Evolutionary conservation across 495 filamentous ascomycete species (phyloP), one percentile per base, ranked within the genome.

Genomic region (Aspergillus conjunctus): DNA sequence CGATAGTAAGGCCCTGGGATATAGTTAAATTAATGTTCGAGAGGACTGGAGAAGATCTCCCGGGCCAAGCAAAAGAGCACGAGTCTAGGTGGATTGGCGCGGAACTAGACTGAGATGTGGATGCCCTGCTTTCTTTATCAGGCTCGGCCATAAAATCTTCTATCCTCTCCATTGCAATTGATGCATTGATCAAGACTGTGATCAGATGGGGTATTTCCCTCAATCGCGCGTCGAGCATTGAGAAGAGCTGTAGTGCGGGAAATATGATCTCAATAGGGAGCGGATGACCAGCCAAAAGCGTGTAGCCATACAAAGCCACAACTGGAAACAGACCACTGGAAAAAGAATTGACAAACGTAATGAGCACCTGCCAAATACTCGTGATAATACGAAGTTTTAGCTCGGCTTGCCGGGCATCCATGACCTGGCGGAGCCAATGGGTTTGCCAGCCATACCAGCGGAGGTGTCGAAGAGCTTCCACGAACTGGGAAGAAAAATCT

Each of bases 371-470:
- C 75, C 85, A 87, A 7, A 92, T 58, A 51, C 79, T 84, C 1
- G 87, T 85, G 3, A 87, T 71, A n/a, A 93, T 76, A 12, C 86
- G 81, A 14, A 88, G 73, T 26, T 82, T 77, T 56, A 95, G 59
- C 66, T 95, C 91, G 30, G 79, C 74, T 53, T 87, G 80, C 43
- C 91, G 80, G 21, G 86, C 81, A 54, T 85, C 79, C 83, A 93
- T 85, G 59, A 93, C 89, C 53, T 83, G 81, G 15, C 72, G 77
- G 22, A 93, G 83, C 91, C 91, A 95, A 50, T 86, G 80, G 53
- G 85, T 80, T 72, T 95, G 89, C 91, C 91, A 95, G 33, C 87
- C 90, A 67, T 95, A 93, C 87, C 89, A 95, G 12, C 91, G 84
- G 20, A 95, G 78, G 65, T 92, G 90, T n/a, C 91, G 84, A 39